These are phyloP conservation scores for Silene conica DNA, from an alignment of 148 eudicot species.

Conservation along the genomic window DNA sequence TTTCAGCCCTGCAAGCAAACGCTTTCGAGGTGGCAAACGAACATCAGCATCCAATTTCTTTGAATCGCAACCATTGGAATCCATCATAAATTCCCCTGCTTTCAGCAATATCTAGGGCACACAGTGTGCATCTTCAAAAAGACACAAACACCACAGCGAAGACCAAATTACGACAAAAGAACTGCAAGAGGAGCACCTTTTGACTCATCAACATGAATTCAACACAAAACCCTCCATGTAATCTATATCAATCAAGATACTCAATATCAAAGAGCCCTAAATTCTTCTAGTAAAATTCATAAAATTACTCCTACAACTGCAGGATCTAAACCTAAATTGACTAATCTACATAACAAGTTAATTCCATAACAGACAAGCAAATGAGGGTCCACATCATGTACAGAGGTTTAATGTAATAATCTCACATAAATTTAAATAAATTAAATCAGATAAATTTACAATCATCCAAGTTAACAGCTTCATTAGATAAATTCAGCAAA, in stretches of 20 bases:
- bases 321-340: constrained; percentile 24
- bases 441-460: constrained; percentile 14
- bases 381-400: constrained; percentile 12
- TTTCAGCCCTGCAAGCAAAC: constrained; percentile 72
- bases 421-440: constrained; percentile 13
- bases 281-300: constrained; percentile 1
- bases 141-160: constrained; percentile 16
- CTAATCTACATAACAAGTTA: constrained; percentile 1
- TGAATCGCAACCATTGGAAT: constrained; percentile 46
- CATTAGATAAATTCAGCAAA: constrained; percentile 31
- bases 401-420: constrained; percentile 23
- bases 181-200: constrained; percentile 22
- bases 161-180: constrained; percentile 23
- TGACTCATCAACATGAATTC: constrained; percentile 19
- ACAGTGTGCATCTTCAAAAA: constrained; percentile 13
- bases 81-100: constrained; percentile 39
- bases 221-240: constrained; percentile 24
- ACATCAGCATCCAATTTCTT: constrained; percentile 67
- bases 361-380: not conserved
- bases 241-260: constrained; percentile 16
- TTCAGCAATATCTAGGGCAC: constrained; percentile 19
- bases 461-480: constrained; percentile 26
- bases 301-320: not conserved
- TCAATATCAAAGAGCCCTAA: not conserved
- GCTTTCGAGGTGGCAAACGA: constrained; percentile 90